phyloP scores from a whole-genome alignment of 371 early-diverging fungal genomes.

The Apophysomyces trapeziformis region DNA sequence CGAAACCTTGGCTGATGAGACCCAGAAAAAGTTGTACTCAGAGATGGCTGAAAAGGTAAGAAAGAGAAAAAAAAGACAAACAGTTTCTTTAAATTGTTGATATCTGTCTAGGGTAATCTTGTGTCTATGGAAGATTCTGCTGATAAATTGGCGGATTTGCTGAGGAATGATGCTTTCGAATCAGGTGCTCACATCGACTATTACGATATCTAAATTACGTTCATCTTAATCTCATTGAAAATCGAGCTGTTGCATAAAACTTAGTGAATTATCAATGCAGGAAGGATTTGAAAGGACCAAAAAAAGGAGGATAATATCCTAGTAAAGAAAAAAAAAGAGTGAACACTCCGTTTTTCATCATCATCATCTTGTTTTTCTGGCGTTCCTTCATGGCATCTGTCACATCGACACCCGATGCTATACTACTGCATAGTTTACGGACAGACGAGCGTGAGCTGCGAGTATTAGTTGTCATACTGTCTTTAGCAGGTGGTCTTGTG shows the following conservation, averaged over 20 bases:
- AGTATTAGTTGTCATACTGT: constrained; percentile 25
- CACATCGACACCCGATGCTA: constrained; percentile 4
- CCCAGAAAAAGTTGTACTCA: constrained; percentile 63
- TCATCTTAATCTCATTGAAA: neutral
- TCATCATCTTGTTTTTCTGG: neutral
- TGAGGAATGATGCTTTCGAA: constrained; percentile 58
- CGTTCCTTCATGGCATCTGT: constrained; percentile 1
- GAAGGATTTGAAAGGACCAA: neutral
- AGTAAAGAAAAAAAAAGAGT: neutral
- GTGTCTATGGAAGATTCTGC: constrained; percentile 79
- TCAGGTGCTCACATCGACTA: constrained; percentile 87
- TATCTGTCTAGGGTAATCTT: constrained; percentile 57
- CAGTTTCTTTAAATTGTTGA: neutral
- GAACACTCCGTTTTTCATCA: neutral
- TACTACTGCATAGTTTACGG: constrained; percentile 16
- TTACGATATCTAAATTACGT: constrained; percentile 59
- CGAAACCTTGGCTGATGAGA: constrained; percentile 71
- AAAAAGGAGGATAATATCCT: constrained; percentile 3
- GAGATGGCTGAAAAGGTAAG: constrained; percentile 66
- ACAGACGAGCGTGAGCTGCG: constrained; percentile 27
- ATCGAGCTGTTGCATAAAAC: constrained; percentile 6
- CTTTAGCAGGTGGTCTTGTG: constrained; percentile 29
- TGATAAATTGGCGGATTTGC: constrained; percentile 55
- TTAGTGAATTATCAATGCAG: constrained; percentile 8
- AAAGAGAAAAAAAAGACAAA: constrained; percentile 40